Conservation (phyloP, 805 yeast species). For the Debaryomyces castellii region DNA sequence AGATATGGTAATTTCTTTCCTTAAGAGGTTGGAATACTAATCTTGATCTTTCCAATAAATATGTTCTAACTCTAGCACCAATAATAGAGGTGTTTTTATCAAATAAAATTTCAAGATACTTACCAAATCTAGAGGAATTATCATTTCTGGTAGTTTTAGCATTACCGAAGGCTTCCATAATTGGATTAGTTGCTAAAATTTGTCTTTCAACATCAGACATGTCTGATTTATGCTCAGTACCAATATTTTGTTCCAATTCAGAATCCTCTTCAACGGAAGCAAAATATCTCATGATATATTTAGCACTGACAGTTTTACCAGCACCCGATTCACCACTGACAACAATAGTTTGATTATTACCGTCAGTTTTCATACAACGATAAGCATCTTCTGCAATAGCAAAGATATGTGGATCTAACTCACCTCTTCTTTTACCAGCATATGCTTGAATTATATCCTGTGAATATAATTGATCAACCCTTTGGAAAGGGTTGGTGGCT, state of each 20-base stretch:
- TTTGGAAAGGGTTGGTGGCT: conserved; percentile 94
- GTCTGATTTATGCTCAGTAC: conserved; percentile 47
- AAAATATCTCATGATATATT: conserved; percentile 95
- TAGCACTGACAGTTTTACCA: conserved; percentile 96
- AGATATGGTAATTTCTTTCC: conserved; percentile 95
- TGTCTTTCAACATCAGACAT: conserved; percentile 92
- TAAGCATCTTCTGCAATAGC: conserved; percentile 98
- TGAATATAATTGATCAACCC: conserved; percentile 86
- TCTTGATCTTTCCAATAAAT: conserved; percentile 88
- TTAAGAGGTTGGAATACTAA: conserved; percentile 85
- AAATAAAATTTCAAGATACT: conserved; percentile 88
- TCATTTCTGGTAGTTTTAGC: conserved; percentile 97
- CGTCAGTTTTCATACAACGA: conserved; percentile 86
- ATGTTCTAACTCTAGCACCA: conserved; percentile 94
- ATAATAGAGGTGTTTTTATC: conserved; percentile 73
- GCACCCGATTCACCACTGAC: conserved; percentile 99
- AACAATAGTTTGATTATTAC: conserved; percentile 88
- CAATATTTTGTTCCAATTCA: conserved; percentile 30
- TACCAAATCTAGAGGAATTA: conserved; percentile 96
- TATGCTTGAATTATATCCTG: conserved; percentile 93
- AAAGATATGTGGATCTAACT: conserved; percentile 93
- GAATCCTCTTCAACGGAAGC: conserved; percentile 78
- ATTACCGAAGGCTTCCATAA: conserved; percentile 98
- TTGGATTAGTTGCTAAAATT: conserved; percentile 94
- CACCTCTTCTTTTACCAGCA: conserved; percentile 90